Evolutionary conservation across 2,329 filamentous ascomycete species (phyloP).

Genomic region (Calonectria honghensis): DNA sequence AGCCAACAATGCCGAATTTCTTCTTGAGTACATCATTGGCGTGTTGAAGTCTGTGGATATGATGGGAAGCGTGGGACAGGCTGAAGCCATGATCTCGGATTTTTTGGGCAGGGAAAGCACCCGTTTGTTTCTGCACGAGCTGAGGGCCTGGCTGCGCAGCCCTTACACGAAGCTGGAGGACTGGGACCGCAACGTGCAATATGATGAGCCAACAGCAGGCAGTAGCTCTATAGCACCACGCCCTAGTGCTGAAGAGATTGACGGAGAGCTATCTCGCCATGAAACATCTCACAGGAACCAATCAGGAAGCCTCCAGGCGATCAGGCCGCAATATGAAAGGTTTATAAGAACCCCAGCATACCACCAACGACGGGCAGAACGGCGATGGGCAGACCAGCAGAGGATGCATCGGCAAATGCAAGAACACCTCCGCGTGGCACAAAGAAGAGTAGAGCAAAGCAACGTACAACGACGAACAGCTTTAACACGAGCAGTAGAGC

Average conservation of each 20-base stretch:
- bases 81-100: slow-evolving; percentile 85
- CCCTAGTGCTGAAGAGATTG: not conserved
- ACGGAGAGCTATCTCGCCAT: slow-evolving; percentile 16
- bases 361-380: not conserved
- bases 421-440: not conserved
- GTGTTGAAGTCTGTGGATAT: slow-evolving; percentile 89
- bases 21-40: slow-evolving; percentile 90
- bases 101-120: slow-evolving; percentile 86
- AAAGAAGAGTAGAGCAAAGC: not conserved
- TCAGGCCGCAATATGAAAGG: not conserved
- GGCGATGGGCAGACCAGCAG: not conserved
- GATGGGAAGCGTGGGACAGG: slow-evolving; percentile 85
- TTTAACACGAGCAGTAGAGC: not conserved
- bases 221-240: slow-evolving; percentile 1
- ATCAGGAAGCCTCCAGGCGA: not conserved
- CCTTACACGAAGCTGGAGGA: slow-evolving; percentile 82
- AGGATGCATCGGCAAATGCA: not conserved
- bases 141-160: slow-evolving; percentile 88
- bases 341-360: not conserved
- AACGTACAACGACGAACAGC: not conserved
- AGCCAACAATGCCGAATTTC: slow-evolving; percentile 85
- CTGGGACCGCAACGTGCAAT: slow-evolving; percentile 90
- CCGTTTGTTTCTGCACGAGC: slow-evolving; percentile 87
- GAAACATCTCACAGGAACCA: not conserved
- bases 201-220: slow-evolving; percentile 61